Evolutionary conservation across 495 filamentous ascomycete genomes (phyloP), one percentile per base, ranked within the genome.

Genomic region (Daldinia grandis): DNA sequence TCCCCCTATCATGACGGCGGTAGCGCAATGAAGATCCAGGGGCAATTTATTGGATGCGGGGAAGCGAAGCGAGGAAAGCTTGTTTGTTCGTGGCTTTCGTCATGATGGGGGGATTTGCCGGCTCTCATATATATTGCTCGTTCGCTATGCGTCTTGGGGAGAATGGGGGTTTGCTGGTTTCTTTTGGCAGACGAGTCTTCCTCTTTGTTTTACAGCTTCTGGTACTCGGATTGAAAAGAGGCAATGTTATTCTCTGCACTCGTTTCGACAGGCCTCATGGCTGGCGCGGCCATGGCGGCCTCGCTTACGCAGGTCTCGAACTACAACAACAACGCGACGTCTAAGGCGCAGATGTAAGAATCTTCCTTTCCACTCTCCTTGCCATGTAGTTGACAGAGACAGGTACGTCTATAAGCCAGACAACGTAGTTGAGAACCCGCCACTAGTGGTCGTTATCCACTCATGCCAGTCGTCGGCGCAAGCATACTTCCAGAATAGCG

Each of bases 361-460:
- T 27, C 25, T 15, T 35, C 47, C 54, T 50, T 4, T 51, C 2
- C 12, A 38, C 33, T 12, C 15, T 9, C 25, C 19, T 14, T 37
- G 24, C 24, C n/a, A 44, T 40, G 10, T 4, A 7, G 24, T 62
- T 67, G 4, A 68, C 31, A 24, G 19, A 37, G 21, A 33, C 8
- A 81, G 78, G 81, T 86, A 80, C 49, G 81, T 87, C 21, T 85
- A 87, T 69, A 82, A 87, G 50, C 85, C 86, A 2, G 82, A 84
- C 72, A 85, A 83, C 37, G 78, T 88, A 1, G 78, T 81, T 8
- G 44, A 63, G 4, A 87, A 83, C 50, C 84, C 87, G 12, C 80
- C 82, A 1, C 77, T 89, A 24, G 78, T 88, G 3, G 81, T 89
- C 2, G 87, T 84, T 0, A 84, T 89, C 65, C 81, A 89, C 76